phyloP scores from a whole-genome alignment of 2,329 filamentous ascomycete genomes.

The Botrytis aclada region DNA sequence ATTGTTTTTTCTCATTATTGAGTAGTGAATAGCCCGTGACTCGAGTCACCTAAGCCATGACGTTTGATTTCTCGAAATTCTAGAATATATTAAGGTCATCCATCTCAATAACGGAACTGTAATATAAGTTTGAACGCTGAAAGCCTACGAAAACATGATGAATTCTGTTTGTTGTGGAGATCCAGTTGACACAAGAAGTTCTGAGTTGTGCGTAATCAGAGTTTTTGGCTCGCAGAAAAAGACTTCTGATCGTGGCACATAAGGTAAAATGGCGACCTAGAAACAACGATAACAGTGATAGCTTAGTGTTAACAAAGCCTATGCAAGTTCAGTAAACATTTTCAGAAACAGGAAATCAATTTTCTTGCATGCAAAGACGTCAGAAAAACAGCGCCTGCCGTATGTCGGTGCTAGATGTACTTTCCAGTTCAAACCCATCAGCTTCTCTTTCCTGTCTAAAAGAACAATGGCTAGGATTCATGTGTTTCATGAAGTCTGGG shows the following conservation, averaged over 20 bases:
- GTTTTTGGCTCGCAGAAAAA: rapidly evolving
- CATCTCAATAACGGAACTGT: background rate
- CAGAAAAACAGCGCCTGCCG: background rate
- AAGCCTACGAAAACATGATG: background rate
- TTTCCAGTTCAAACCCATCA: background rate
- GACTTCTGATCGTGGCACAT: rapidly evolving
- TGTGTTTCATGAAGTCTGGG: background rate
- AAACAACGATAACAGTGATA: background rate
- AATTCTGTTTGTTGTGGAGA: background rate
- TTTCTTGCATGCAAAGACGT: background rate
- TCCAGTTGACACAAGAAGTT: background rate
- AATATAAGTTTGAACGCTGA: background rate
- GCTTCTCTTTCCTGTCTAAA: no score
- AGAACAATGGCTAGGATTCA: background rate
- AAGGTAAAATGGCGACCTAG: background rate
- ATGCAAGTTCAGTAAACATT: background rate
- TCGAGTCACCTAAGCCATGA: rapidly evolving
- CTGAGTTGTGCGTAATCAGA: background rate
- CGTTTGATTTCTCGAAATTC: background rate
- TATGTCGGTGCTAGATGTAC: background rate
- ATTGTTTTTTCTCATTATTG: background rate
- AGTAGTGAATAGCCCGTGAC: background rate
- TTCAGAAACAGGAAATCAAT: background rate
- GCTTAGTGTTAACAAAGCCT: background rate
- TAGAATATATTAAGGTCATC: background rate